Evolutionary conservation across 2,329 filamentous ascomycete species (phyloP), one percentile per base, ranked within the genome.

Genomic region (Fusarium incarnatum): DNA sequence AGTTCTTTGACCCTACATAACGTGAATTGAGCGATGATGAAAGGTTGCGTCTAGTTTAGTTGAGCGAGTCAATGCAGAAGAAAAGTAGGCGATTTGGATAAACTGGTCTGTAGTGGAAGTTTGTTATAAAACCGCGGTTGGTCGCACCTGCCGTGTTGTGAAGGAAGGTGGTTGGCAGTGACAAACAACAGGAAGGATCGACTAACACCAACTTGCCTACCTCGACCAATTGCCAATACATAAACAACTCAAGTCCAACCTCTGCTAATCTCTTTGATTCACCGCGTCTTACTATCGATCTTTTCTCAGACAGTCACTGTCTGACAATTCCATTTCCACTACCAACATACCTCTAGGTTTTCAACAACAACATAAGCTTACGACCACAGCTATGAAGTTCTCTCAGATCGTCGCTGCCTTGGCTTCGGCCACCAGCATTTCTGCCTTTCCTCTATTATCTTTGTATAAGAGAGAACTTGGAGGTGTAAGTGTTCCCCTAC

Each of bases 401-500:
- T 70, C 73, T 18, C 44, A 66, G 22, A 23, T 75, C 32, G 45
- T 75, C 58, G 56, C 72, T 25, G 60, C 66, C 40, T 41, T 75
- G 7, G 40, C 70, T 41, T 76, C 72, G 25, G 71, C 72, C 28
- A 32, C 73, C 27, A 59, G 63, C 16, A 73, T 72, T 12, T 72
- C 73, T 10, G 75, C 77, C 44, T 73, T 71, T 20, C 79, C 79
- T 11, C 63, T 83, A 20, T 28, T 40, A 7, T 7, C 18, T 27
- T 44, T 56, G 12, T 65, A 76, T 15, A 85, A 82, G 77, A 80
- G 83, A 54, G 77, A 82, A 34, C 25, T 84, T 9, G 84, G 84
- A 58, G 84, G 83, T 73, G 84, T 86, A 83, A 73, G 84, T 82
- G 20, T 28, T 46, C 22, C 34, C 18, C 18, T 10, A 30, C 16